Conservation (phyloP, 2,329 filamentous ascomycete genomes). For the Calonectria naviculata region DNA sequence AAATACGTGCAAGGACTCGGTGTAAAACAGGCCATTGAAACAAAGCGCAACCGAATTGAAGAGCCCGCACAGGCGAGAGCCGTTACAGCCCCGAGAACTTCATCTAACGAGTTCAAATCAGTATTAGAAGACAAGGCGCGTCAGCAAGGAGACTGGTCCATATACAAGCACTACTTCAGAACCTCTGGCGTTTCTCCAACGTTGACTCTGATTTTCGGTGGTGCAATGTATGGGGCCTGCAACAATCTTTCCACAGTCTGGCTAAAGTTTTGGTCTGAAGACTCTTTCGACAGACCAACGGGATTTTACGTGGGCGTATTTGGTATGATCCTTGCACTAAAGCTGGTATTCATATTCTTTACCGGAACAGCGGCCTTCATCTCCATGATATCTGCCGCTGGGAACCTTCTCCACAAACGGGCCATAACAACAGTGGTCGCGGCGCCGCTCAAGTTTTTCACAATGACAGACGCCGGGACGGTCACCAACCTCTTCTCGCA, state of each 20-base stretch:
- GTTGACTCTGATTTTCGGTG: constrained; percentile 30
- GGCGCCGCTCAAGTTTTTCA: constrained; percentile 56
- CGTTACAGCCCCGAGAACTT: not conserved
- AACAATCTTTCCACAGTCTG: constrained; percentile 48
- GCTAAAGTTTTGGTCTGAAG: constrained; percentile 54
- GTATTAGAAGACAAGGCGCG: constrained; percentile 37
- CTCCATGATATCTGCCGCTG: constrained; percentile 43
- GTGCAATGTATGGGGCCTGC: constrained; percentile 39
- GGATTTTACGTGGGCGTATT: constrained; percentile 47
- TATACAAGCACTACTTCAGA: constrained; percentile 50
- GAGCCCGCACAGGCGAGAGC: not conserved
- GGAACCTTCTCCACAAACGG: constrained; percentile 45
- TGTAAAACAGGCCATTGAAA: constrained; percentile 36
- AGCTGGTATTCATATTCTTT: constrained; percentile 33
- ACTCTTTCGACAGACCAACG: constrained; percentile 35
- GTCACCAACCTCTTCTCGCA: constrained; percentile 59
- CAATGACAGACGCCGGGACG: constrained; percentile 52
- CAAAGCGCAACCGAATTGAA: not conserved
- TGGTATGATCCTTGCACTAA: constrained; percentile 33
- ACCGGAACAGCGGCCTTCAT: constrained; percentile 29
- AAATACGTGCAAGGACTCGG: constrained; percentile 53
- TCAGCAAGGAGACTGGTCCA: constrained; percentile 44
- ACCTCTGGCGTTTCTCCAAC: constrained; percentile 36
- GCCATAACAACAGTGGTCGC: constrained; percentile 47
- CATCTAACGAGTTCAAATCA: not conserved